Evolutionary conservation across 805 yeast genomes (phyloP), one percentile per base, ranked within the genome.

Genomic region (Wickerhamomyces mucosus): DNA sequence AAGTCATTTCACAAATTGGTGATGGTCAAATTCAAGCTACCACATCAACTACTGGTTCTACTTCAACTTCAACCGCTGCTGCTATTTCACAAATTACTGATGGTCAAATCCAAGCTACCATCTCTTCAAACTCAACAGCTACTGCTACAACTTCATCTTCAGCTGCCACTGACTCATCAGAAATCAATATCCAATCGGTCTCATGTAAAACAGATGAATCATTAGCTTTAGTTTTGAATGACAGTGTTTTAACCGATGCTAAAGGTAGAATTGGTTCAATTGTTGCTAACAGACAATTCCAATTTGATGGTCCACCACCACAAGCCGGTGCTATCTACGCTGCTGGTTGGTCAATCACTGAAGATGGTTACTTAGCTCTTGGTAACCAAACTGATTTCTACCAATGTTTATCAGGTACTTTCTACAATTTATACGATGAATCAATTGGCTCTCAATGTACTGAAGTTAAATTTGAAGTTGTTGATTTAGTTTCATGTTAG

Each of bases 271-370:
- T 79, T 43, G 88, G 88, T 45, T 71, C 85, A 31, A 77, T 79
- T 58, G 89, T 79, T 46, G 76, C 86, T 33, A 79, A 78, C 75
- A 68, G 80, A 65, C 89, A 79, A 64, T 79, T 79, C 72, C 89
- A 79, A 64, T 79, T 79, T 50, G 89, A 79, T 56, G 88, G 88
- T 53, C 84, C 85, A 40, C 81, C 83, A 61, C 86, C 88, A 51
- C 89, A 79, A 66, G 83, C 80, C 21, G 82, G 81, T 58, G 67
- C 81, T 37, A 68, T 75, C 53, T 72, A 70, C 54, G 81, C 83
- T 46, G 75, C 69, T 36, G 82, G 83, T 42, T 75, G 83, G 83
- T 55, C 66, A 26, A 51, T 63, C 39, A 56, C 65, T 34, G 69
- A 68, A 41, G 77, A 67, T 15, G 72, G 72, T 57, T 50, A 58